phyloP scores from a whole-genome alignment of 306 rosid genomes.

The Cercis canadensis region DNA sequence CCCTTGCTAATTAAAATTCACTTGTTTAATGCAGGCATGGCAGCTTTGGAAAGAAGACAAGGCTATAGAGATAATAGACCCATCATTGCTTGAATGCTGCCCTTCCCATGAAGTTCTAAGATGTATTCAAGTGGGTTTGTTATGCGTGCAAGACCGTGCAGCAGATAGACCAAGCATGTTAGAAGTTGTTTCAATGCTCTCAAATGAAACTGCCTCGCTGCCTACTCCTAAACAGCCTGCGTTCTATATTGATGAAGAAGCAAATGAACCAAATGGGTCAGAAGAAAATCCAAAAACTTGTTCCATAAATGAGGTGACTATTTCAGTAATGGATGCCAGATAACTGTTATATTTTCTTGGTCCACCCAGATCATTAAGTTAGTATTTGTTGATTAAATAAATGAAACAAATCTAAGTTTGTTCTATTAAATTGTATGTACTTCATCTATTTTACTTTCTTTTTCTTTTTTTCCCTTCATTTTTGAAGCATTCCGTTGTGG shows the following conservation, averaged over 20 bases:
- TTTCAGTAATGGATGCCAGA: slow-evolving; percentile 24
- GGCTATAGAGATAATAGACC: slow-evolving; percentile 13
- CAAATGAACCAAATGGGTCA: not conserved
- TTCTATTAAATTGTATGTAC: no score
- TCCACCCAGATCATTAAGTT: no score
- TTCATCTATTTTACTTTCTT: no score
- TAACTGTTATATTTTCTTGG: not conserved
- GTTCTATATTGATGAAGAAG: not conserved
- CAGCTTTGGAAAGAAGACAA: slow-evolving; percentile 16
- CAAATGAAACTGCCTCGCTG: slow-evolving; percentile 21
- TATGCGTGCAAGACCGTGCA: slow-evolving; percentile 27
- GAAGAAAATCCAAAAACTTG: not conserved
- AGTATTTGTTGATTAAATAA: no score
- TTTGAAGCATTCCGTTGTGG: no score
- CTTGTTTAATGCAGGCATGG: slow-evolving; percentile 8
- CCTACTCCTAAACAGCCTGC: slow-evolving; percentile 29
- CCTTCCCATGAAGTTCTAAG: not conserved
- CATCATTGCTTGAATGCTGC: not conserved
- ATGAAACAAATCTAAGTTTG: no score
- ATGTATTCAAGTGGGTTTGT: slow-evolving; percentile 24
- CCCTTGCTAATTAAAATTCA: not conserved
- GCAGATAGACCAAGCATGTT: slow-evolving; percentile 26
- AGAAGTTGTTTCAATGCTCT: slow-evolving; percentile 26
- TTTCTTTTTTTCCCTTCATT: no score
- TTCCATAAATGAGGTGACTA: slow-evolving; percentile 22